These are phyloP conservation scores for Albatrellus ellisii DNA, from an alignment of 768 basidiomycete species.

Conservation along the genomic window DNA sequence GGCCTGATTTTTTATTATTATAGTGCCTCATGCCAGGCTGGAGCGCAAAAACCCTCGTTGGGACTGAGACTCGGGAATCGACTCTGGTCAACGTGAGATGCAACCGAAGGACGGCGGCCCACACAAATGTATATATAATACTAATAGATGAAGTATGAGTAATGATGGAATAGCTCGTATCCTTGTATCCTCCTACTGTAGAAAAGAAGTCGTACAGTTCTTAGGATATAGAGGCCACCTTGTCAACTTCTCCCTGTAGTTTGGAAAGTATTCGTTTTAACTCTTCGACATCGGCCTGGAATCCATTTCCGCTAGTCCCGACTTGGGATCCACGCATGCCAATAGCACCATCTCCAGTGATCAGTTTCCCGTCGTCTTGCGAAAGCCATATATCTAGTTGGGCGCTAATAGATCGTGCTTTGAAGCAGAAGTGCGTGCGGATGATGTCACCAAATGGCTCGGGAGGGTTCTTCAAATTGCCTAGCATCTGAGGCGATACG, in stretches of 20 bases:
- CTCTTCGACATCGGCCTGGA: conserved; percentile 61
- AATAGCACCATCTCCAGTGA: conserved; percentile 41
- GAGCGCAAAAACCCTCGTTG: no score
- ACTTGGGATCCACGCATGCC: conserved; percentile 22
- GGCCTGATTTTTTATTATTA: no score
- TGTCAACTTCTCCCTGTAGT: conserved; percentile 9
- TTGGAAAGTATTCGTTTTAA: conserved; percentile 45
- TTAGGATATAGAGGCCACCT: no score
- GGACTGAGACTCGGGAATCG: no score
- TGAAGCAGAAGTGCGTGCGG: conserved; percentile 82
- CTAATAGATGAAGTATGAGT: no score
- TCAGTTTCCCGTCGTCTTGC: conserved; percentile 59
- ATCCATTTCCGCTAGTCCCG: conserved; percentile 39
- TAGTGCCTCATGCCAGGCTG: no score
- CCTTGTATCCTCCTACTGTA: no score
- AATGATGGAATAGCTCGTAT: no score
- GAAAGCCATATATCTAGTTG: conserved; percentile 75
- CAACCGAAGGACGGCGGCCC: no score
- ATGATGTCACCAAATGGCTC: conserved; percentile 83
- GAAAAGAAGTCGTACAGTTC: no score
- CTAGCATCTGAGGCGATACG: conserved; percentile 50
- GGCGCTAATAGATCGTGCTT: conserved; percentile 49
- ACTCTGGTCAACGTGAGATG: no score
- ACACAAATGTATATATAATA: no score
- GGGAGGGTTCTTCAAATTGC: conserved; percentile 67